These are phyloP conservation scores for Zygosaccharomyces siamensis DNA, from an alignment of 805 yeast species.

Conservation along the genomic window DNA sequence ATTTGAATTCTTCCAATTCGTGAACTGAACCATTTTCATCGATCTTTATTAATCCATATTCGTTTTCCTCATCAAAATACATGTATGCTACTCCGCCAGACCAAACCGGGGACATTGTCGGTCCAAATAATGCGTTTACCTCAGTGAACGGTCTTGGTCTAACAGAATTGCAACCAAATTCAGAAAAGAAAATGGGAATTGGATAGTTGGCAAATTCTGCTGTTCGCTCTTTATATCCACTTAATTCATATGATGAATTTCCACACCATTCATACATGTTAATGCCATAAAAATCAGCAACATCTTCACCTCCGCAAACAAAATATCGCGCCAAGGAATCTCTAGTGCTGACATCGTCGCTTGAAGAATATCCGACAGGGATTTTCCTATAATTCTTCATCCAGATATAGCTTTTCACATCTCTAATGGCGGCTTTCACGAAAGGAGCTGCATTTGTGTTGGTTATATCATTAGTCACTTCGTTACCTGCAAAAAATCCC, in stretches of 20 bases:
- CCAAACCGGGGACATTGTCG: constrained; percentile 73
- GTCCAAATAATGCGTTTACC: constrained; percentile 58
- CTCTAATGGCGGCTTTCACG: constrained; percentile 95
- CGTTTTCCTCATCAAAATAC: constrained; percentile 73
- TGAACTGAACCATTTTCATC: constrained; percentile 40
- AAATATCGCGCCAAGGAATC: constrained; percentile 77
- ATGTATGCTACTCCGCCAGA: constrained; percentile 82
- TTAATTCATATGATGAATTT: constrained; percentile 49
- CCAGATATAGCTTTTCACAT: constrained; percentile 69
- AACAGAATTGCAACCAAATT: constrained; percentile 69
- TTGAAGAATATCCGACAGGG: constrained; percentile 93
- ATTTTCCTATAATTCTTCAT: constrained; percentile 58
- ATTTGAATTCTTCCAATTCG: constrained; percentile 55
- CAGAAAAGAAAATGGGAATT: constrained; percentile 72
- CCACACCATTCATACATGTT: constrained; percentile 93
- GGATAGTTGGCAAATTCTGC: constrained; percentile 58
- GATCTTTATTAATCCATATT: constrained; percentile 64
- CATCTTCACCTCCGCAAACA: constrained; percentile 71
- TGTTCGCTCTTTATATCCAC: constrained; percentile 66
- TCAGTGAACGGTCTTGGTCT: constrained; percentile 70
- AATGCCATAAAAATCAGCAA: constrained; percentile 74
- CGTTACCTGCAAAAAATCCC: constrained; percentile 98
- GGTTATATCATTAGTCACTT: constrained; percentile 78
- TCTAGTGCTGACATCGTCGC: constrained; percentile 82
- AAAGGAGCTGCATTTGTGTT: constrained; percentile 89